A percentile compares a stretch with the other conserved stretches of the same genome.
Conservation (phyloP, 768 basidiomycete genomes). For the Pleurotus tuber-regium region DNA sequence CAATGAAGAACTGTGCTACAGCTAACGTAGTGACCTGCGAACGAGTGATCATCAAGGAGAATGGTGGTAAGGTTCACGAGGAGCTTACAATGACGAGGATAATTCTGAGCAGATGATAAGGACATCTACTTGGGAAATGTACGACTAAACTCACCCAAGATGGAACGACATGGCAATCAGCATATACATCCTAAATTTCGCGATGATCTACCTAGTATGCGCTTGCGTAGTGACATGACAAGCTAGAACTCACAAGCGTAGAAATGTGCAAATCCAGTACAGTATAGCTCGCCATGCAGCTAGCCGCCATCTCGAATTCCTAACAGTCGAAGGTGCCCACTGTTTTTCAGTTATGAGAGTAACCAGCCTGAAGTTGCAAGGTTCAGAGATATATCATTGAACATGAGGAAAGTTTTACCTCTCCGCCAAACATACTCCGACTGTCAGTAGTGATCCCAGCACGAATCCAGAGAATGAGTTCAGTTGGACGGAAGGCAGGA, state of each 20-base stretch:
- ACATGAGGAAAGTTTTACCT: constrained; percentile 37
- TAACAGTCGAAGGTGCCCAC: constrained; percentile 40
- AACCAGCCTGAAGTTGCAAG: constrained; percentile 52
- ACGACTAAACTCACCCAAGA: constrained; percentile 47
- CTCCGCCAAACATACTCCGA: constrained; percentile 51
- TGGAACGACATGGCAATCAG: constrained; percentile 71
- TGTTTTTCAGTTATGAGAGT: constrained; percentile 47
- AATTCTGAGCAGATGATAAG: constrained; percentile 29
- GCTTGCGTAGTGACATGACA: background rate
- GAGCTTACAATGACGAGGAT: constrained; percentile 47
- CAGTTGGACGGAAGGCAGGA: constrained; percentile 38
- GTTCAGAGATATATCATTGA: constrained; percentile 4
- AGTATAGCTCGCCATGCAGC: constrained; percentile 53
- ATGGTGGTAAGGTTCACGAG: background rate
- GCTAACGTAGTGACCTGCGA: constrained; percentile 55
- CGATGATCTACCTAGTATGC: background rate
- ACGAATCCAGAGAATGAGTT: constrained; percentile 49
- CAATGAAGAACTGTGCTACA: constrained; percentile 56
- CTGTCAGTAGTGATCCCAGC: constrained; percentile 41
- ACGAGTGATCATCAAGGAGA: constrained; percentile 2
- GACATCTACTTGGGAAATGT: constrained; percentile 2
- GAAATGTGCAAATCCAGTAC: constrained; percentile 55
- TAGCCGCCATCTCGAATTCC: constrained; percentile 39
- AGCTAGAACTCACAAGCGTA: constrained; percentile 54
- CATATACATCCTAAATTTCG: constrained; percentile 62